These are phyloP conservation scores for Syzygium jambos DNA, from an alignment of 345 rosid genomes.

Conservation along the genomic window DNA sequence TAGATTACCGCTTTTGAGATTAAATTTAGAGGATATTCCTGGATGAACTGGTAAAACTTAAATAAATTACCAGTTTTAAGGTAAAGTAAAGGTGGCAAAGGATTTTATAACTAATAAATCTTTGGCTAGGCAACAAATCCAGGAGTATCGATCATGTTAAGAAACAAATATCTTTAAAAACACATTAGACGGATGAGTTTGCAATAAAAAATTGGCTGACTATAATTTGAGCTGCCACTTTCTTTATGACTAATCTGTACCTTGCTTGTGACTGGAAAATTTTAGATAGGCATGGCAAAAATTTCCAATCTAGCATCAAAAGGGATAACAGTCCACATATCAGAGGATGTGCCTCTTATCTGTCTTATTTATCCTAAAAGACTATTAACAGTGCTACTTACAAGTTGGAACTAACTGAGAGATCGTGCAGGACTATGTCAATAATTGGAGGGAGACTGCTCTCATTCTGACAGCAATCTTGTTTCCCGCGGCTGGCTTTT, in stretches of 20 bases:
- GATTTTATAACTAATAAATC: neutral
- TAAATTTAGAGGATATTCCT: neutral
- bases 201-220: neutral
- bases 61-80: neutral
- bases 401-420: neutral
- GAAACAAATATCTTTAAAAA: neutral
- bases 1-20: neutral
- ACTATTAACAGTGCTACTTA: neutral
- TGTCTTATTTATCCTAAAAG: neutral
- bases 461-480: slow-evolving; percentile 67
- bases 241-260: neutral
- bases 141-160: neutral
- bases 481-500: slow-evolving; percentile 79
- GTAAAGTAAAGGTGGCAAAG: neutral
- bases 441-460: slow-evolving; percentile 86
- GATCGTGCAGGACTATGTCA: slow-evolving; percentile 48
- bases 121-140: neutral
- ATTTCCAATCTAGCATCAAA: neutral
- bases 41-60: neutral
- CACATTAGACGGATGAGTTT: neutral
- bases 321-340: neutral
- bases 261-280: neutral
- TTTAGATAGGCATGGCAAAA: neutral
- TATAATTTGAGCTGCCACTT: neutral
- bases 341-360: neutral